These are phyloP conservation scores for Hypoxylon rubiginosum DNA, from an alignment of 2,329 filamentous ascomycete genomes.

Conservation along the genomic window DNA sequence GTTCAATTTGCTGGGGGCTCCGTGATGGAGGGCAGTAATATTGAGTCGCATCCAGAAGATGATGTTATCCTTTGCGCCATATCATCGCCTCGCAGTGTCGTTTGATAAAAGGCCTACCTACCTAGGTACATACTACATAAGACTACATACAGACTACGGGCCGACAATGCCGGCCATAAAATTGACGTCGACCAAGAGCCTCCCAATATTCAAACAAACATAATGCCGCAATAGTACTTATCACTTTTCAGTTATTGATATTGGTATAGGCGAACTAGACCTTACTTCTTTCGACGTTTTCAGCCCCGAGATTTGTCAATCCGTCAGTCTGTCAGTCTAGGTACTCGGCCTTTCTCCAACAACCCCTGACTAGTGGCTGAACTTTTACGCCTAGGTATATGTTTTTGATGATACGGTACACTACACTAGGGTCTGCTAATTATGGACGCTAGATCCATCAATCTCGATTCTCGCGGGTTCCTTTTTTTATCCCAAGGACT, in stretches of 20 bases:
- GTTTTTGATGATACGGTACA: neutral
- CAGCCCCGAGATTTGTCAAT: slow-evolving; percentile 15
- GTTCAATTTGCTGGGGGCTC: slow-evolving; percentile 15
- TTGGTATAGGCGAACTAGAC: neutral
- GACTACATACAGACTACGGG: slow-evolving; percentile 4
- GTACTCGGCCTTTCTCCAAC: slow-evolving; percentile 22
- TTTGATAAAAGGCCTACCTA: no score
- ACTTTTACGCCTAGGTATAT: neutral
- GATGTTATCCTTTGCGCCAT: slow-evolving; percentile 3
- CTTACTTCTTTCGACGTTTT: slow-evolving; percentile 28
- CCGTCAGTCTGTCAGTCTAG: no score
- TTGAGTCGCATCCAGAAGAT: neutral
- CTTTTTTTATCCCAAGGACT: neutral
- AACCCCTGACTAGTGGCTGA: slow-evolving; percentile 2
- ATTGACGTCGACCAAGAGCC: neutral
- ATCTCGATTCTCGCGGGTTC: slow-evolving; percentile 19
- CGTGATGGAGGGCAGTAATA: neutral
- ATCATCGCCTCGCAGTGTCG: slow-evolving; percentile 8
- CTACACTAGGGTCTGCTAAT: slow-evolving; percentile 11
- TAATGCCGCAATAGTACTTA: slow-evolving; percentile 1
- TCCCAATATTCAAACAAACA: neutral
- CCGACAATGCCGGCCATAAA: neutral
- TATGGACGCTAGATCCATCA: slow-evolving; percentile 6
- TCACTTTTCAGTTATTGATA: slow-evolving; percentile 3
- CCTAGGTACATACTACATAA: no score